A percentile compares a stretch with the other conserved stretches of the same genome.
These are phyloP conservation scores for Mycena albidolilacea DNA, from an alignment of 768 basidiomycete species.

Conservation along the genomic window DNA sequence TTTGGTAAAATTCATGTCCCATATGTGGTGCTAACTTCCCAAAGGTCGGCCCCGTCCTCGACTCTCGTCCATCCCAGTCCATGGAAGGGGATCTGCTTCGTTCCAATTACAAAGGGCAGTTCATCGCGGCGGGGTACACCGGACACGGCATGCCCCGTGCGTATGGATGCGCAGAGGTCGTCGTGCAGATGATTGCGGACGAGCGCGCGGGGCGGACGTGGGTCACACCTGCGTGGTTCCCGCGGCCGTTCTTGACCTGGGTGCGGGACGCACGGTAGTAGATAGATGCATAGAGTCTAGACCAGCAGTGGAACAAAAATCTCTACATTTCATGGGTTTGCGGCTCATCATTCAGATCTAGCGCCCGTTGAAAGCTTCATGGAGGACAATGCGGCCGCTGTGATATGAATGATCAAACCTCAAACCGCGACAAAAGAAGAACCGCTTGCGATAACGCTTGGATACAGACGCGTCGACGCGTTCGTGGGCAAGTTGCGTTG, in stretches of 20 bases:
- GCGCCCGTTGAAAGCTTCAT: too few species aligned
- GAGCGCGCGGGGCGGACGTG: slow-evolving; percentile 55
- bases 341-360: too few species aligned
- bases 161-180: slow-evolving; percentile 59
- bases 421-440: too few species aligned
- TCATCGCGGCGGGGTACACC: slow-evolving; percentile 66
- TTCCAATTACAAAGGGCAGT: slow-evolving; percentile 57
- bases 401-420: too few species aligned
- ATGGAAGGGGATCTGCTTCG: slow-evolving; percentile 2
- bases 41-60: slow-evolving; percentile 66
- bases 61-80: slow-evolving; percentile 16
- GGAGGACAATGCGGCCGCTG: too few species aligned
- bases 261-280: slow-evolving; percentile 1
- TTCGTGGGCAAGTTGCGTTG: too few species aligned
- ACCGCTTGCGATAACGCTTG: too few species aligned
- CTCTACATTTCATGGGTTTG: too few species aligned
- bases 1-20: not conserved
- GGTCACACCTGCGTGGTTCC: slow-evolving; percentile 65
- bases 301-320: too few species aligned
- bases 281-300: too few species aligned
- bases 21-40: not conserved
- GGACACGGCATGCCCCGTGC: slow-evolving; percentile 76
- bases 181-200: slow-evolving; percentile 61
- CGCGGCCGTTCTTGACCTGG: slow-evolving; percentile 51
- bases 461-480: too few species aligned